Evolutionary conservation across 768 basidiomycete species (phyloP), one percentile per base, ranked within the genome.

Genomic region (Sporobolomyces pararoseus): DNA sequence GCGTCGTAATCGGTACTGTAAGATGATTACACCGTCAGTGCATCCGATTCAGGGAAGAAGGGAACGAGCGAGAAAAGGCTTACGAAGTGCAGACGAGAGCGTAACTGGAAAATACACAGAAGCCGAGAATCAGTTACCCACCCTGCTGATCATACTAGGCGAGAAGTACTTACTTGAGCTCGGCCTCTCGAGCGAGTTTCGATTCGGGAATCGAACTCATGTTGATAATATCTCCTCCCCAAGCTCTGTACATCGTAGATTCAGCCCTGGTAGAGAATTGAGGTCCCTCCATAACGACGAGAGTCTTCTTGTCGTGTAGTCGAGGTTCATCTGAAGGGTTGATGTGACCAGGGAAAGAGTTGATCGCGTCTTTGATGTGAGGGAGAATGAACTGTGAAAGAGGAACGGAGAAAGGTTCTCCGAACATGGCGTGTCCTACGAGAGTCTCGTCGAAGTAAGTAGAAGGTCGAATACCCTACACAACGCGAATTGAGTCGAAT

Each of bases 161-260:
- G 25, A 25, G 7, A 5, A 27, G 34, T n/a, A 80, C 84, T 60
- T 67, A 93, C 92, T 88, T 88, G 17, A 99, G 80, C 81, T 99
- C 95, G 2, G 92, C 93, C 82, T 99, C 94, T 19, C 94, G 82
- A 4, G 95, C 95, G 49, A 97, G 83, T 82, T 98, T 98, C n/a
- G 94, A 87, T 81, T 99, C 95, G 2, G 96, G 96, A 32, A 97
- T 82, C 47, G 90, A 90, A 67, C 90, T 95, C 95, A 99, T 99
- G 80, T 97, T 94, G 81, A 95, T 94, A 77, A 95, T 81, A 79
- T 95, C 91, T 9, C 86, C 90, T 13, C 95, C 95, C 89, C 90
- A 94, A 54, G 84, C 83, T 27, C 92, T 84, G 79, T 97, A 96
- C 93, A 96, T 92, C 76, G 85, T 76, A 77, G 90, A 93, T 84